phyloP scores from a whole-genome alignment of 768 basidiomycete species.

The Kwoniella dejecticola region DNA sequence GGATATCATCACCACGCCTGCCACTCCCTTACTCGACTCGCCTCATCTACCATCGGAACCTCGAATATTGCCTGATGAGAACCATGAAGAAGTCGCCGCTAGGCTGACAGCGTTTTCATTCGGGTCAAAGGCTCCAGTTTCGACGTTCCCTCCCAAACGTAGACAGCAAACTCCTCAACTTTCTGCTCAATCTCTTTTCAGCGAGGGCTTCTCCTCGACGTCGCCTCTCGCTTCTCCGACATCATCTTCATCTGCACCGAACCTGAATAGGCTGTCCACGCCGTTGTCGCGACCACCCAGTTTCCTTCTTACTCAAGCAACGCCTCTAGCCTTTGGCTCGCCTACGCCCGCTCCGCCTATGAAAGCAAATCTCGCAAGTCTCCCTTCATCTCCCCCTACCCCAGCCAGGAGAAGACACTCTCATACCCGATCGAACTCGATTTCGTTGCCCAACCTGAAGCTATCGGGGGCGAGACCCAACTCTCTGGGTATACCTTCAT shows the following conservation, averaged over 20 bases:
- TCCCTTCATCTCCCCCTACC: conserved; percentile 40
- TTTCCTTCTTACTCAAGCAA: conserved; percentile 39
- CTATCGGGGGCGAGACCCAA: conserved; percentile 31
- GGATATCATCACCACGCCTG: conserved; percentile 43
- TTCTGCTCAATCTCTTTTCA: conserved; percentile 28
- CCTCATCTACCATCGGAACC: conserved; percentile 8
- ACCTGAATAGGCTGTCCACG: conserved; percentile 26
- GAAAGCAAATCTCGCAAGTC: conserved; percentile 15
- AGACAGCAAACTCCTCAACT: conserved; percentile 18
- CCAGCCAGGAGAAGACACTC: conserved; percentile 42
- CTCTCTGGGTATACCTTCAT: conserved; percentile 40
- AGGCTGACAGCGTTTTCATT: conserved; percentile 42
- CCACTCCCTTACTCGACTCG: conserved; percentile 34
- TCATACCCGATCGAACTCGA: conserved; percentile 48
- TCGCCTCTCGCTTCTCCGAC: conserved; percentile 31
- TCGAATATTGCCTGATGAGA: conserved; percentile 16
- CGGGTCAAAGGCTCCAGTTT: conserved; percentile 32
- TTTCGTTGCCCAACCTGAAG: conserved; percentile 45
- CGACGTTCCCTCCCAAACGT: conserved; percentile 12
- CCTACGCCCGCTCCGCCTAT: conserved; percentile 13
- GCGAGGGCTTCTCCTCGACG: conserved; percentile 1
- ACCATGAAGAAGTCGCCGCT: conserved; percentile 24
- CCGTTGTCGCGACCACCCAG: conserved; percentile 43
- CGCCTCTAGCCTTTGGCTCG: conserved; percentile 28
- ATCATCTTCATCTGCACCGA: conserved; percentile 3